Evolutionary conservation across 345 rosid genomes (phyloP), one percentile per base, ranked within the genome.

Genomic region (Gossypium rotundifolium): DNA sequence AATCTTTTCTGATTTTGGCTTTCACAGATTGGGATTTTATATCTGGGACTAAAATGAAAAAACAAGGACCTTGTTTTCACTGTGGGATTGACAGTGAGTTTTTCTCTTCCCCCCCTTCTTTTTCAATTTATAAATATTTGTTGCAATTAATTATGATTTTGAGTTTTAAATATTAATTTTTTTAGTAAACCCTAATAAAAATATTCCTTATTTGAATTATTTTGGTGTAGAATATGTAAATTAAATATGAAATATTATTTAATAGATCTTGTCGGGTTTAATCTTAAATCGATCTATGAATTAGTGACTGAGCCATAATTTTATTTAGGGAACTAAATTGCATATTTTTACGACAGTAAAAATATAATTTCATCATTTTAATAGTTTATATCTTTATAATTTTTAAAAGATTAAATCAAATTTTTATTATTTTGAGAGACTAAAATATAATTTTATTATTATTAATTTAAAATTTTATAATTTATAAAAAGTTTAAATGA

Each of bases 31-130:
- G 33, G 2, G 46, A 40, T 2, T 13, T 12, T 7, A 14, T 59
- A 46, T 22, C 22, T 18, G 55, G 38, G 71, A 67, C 57, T 33
- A 48, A 68, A 40, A 74, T 74, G 77, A 42, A 57, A 29, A 78
- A 78, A 13, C 42, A 38, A 52, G 81, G 81, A 27, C 81, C 81
- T 52, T 78, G 81, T 61, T 45, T 25, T 14, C 81, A 74, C 42
- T 74, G 77, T 62, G 81, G 81, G 25, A 16, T 16, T 74, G 75
- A 69, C 1, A 74, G 81, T 78, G 65, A 78, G 81, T 52, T 40
- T n/a, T 67, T 11, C 20, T 33, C 1, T 17, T 7, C 38, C 38
- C 38, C 38, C 6, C 38, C 4, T 4, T 22, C 7, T 46, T 20
- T 57, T 20, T 22, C 14, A 23, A 5, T 57, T 2, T 22, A 22